phyloP scores from a whole-genome alignment of 106 monocot species.

The Triglochin maritima region DNA sequence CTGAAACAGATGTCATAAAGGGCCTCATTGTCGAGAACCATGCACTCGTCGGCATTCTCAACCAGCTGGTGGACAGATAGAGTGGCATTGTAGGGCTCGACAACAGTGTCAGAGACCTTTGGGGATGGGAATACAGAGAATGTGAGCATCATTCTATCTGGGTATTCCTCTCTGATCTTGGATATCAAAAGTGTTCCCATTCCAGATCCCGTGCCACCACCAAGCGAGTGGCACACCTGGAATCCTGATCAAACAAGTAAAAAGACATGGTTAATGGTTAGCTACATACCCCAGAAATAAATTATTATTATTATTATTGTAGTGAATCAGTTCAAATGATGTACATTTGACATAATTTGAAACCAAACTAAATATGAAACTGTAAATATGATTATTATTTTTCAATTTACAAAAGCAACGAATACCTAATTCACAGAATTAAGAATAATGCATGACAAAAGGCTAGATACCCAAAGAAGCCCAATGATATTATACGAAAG shows the following conservation, averaged over 20 bases:
- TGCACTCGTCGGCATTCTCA: slow-evolving; percentile 22
- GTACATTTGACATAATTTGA: no score
- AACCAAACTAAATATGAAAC: no score
- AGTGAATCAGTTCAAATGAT: no score
- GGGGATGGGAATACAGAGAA: slow-evolving; percentile 26
- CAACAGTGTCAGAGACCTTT: slow-evolving; percentile 21
- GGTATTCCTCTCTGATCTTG: slow-evolving; percentile 24
- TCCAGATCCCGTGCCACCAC: slow-evolving; percentile 22
- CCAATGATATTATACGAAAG: no score
- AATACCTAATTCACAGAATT: no score
- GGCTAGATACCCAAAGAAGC: no score
- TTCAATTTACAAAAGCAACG: background rate
- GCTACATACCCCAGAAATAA: no score
- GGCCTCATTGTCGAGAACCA: slow-evolving; percentile 24
- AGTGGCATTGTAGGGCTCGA: slow-evolving; percentile 24
- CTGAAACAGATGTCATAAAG: slow-evolving; percentile 27
- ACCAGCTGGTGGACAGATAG: slow-evolving; percentile 24
- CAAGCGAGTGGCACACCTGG: slow-evolving; percentile 22
- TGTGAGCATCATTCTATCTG: slow-evolving; percentile 23
- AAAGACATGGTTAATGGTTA: background rate
- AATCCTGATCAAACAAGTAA: slow-evolving; percentile 6
- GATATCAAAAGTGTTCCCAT: slow-evolving; percentile 25
- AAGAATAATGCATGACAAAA: no score
- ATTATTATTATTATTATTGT: no score
- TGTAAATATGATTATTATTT: no score